phyloP scores from a whole-genome alignment of 257 asterid genomes.

The Eucommia ulmoides region DNA sequence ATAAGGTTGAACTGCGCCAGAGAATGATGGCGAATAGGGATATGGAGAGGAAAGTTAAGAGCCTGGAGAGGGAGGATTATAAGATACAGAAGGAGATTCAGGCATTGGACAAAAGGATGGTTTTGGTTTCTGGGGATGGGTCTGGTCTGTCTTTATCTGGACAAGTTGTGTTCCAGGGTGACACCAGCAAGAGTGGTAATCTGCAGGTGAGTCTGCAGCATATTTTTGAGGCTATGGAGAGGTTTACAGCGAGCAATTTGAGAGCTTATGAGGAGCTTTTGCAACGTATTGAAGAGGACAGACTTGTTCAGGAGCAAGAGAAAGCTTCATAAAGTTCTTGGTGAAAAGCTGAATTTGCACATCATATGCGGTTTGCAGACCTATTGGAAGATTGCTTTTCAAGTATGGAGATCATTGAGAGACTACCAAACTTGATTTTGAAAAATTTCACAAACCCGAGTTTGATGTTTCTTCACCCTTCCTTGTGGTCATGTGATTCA shows the following conservation, averaged over 20 bases:
- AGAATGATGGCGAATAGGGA: conserved; percentile 61
- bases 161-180: conserved; percentile 71
- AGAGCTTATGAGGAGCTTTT: conserved; percentile 71
- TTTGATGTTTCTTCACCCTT: background rate
- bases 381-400: background rate
- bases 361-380: background rate
- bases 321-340: background rate
- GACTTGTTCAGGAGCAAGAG: conserved; percentile 8
- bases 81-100: conserved; percentile 78
- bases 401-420: background rate
- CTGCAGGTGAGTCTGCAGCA: conserved; percentile 63
- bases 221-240: conserved; percentile 86
- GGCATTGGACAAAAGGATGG: conserved; percentile 62
- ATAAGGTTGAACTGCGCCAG: conserved; percentile 59
- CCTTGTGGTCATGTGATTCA: background rate
- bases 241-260: conserved; percentile 42
- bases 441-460: background rate
- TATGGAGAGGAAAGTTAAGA: conserved; percentile 58
- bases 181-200: conserved; percentile 56
- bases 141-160: conserved; percentile 38
- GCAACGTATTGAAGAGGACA: conserved; percentile 72
- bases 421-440: background rate
- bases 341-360: background rate
- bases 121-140: conserved; percentile 35
- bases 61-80: conserved; percentile 77